Evolutionary conservation across 495 filamentous ascomycete species (phyloP).

Genomic region (Cladorrhinum samala): DNA sequence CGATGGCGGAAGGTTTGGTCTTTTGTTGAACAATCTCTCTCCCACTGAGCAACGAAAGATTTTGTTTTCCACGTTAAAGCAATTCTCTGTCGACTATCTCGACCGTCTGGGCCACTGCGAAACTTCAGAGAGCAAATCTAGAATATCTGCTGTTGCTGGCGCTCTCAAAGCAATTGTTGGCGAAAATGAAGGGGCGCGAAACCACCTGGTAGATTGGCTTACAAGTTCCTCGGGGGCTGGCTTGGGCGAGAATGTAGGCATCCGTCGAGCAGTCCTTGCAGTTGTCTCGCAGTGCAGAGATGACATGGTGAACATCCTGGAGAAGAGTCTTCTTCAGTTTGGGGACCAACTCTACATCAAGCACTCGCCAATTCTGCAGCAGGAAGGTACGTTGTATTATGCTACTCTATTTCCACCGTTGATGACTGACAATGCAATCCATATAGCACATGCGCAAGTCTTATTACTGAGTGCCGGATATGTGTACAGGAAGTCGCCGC

Average conservation of each 20-base stretch:
- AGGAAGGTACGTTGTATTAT: slow-evolving; percentile 61
- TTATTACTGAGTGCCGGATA: slow-evolving; percentile 75
- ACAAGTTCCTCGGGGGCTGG: slow-evolving; percentile 58
- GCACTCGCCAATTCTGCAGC: slow-evolving; percentile 71
- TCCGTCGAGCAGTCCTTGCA: slow-evolving; percentile 62
- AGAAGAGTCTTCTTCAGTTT: slow-evolving; percentile 65
- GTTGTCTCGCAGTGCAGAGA: slow-evolving; percentile 49
- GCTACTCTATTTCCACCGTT: not conserved
- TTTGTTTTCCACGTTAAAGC: slow-evolving; percentile 51
- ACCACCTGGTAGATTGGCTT: slow-evolving; percentile 63
- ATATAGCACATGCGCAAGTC: slow-evolving; percentile 64
- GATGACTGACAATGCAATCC: slow-evolving; percentile 28
- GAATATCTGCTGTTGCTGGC: slow-evolving; percentile 44
- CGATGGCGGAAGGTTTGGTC: slow-evolving; percentile 26
- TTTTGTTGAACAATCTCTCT: slow-evolving; percentile 44
- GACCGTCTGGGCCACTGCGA: slow-evolving; percentile 23
- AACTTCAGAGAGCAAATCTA: slow-evolving; percentile 25
- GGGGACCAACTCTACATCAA: slow-evolving; percentile 82
- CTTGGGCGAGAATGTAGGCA: slow-evolving; percentile 52
- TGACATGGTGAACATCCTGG: slow-evolving; percentile 51
- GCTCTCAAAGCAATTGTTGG: slow-evolving; percentile 36
- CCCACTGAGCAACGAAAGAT: slow-evolving; percentile 53
- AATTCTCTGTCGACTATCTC: slow-evolving; percentile 53
- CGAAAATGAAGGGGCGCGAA: slow-evolving; percentile 32
- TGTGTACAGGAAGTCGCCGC: slow-evolving; percentile 54